Percentiles rank a stretch among this genome's conserved stretches.
These are phyloP conservation scores for Fusarium camptoceras DNA, from an alignment of 2,329 filamentous ascomycete species.

Conservation along the genomic window DNA sequence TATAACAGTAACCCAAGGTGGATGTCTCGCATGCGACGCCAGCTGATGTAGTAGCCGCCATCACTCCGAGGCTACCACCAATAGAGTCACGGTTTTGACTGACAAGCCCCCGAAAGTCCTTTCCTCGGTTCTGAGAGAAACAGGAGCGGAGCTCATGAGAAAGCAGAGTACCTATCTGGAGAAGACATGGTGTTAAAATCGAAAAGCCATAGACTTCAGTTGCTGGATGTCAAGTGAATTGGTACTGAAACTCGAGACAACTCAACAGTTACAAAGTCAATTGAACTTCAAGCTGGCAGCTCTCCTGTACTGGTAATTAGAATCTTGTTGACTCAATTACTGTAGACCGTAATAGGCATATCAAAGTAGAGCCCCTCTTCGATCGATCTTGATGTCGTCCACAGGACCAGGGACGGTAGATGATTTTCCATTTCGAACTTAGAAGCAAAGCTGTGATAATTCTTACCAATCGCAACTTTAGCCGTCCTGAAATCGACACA, in stretches of 20 bases:
- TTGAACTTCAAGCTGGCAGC: fast-evolving
- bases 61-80: too few relatives aligned
- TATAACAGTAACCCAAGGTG: too few relatives aligned
- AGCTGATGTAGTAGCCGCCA: too few relatives aligned
- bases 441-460: neutral
- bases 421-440: neutral
- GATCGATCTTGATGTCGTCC: fast-evolving
- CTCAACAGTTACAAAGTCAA: neutral
- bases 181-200: too few relatives aligned
- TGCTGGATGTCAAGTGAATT: neutral
- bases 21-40: too few relatives aligned
- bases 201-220: neutral
- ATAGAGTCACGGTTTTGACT: too few relatives aligned
- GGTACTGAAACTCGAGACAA: neutral
- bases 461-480: neutral
- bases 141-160: too few relatives aligned
- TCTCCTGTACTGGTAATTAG: fast-evolving
- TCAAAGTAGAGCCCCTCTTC: neutral
- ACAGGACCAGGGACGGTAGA: neutral
- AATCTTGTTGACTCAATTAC: too few relatives aligned
- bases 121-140: too few relatives aligned
- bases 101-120: too few relatives aligned
- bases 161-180: too few relatives aligned
- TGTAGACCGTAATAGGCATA: neutral
- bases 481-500: neutral